A percentile compares a stretch with the other conserved stretches of the same genome.
phyloP scores from a whole-genome alignment of 352 stramenopile genomes.

The Phytophthora citrophthora region DNA sequence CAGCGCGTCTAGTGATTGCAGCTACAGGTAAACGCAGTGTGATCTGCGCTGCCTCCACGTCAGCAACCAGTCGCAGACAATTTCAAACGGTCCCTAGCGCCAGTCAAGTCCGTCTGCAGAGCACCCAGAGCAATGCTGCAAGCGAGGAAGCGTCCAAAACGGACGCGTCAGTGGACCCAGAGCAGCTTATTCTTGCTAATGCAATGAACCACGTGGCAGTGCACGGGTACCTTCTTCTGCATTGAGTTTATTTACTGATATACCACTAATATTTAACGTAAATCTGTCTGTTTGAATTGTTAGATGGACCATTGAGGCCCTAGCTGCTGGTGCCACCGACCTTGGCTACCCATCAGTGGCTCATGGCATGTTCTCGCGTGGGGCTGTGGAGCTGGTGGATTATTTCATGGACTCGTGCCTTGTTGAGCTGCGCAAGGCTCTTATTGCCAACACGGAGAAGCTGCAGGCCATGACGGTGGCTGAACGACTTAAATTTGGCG shows the following conservation, averaged over 20 bases:
- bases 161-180: slow-evolving; percentile 39
- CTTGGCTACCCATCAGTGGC: slow-evolving; percentile 78
- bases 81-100: slow-evolving; percentile 7
- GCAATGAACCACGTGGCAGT: slow-evolving; percentile 54
- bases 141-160: slow-evolving; percentile 23
- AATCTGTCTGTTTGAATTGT: not conserved
- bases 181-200: slow-evolving; percentile 60
- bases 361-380: slow-evolving; percentile 83
- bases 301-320: slow-evolving; percentile 81
- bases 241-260: not conserved
- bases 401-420: slow-evolving; percentile 87
- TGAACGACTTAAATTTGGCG: slow-evolving; percentile 85
- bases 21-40: slow-evolving; percentile 17
- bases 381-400: slow-evolving; percentile 81
- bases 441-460: slow-evolving; percentile 64
- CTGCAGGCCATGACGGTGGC: slow-evolving; percentile 73
- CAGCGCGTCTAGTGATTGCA: slow-evolving; percentile 16
- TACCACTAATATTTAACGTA: no score
- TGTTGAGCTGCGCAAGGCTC: slow-evolving; percentile 58
- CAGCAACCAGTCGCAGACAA: slow-evolving; percentile 7
- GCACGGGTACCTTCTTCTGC: slow-evolving; percentile 47
- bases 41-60: slow-evolving; percentile 5
- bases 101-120: slow-evolving; percentile 26
- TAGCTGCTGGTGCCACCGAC: slow-evolving; percentile 73
- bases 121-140: slow-evolving; percentile 16